phyloP scores from a whole-genome alignment of 495 filamentous ascomycete genomes.

The Pyronema omphalodes region DNA sequence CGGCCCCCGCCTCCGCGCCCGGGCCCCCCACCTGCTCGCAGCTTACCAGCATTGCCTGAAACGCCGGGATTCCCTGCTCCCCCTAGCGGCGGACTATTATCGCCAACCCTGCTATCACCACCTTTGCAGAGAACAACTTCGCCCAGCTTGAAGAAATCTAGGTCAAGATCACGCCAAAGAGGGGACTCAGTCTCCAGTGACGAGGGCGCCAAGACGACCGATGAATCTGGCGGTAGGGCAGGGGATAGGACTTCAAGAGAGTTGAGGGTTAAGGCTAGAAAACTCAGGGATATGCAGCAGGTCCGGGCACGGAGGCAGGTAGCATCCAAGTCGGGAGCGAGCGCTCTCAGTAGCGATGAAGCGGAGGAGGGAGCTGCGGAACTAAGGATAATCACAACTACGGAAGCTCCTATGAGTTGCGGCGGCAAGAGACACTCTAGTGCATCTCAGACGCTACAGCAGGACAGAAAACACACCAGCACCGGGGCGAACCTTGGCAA shows the following conservation, averaged over 20 bases:
- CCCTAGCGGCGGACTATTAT: slow-evolving; percentile 2
- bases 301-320: slow-evolving; percentile 1
- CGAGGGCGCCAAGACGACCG: too few relatives aligned
- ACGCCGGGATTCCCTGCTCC: slow-evolving; percentile 9
- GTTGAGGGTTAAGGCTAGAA: slow-evolving; percentile 18
- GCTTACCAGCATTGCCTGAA: slow-evolving; percentile 27
- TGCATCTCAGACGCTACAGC: too few relatives aligned
- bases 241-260: slow-evolving; percentile 3
- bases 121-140: background rate
- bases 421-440: too few relatives aligned
- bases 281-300: slow-evolving; percentile 19
- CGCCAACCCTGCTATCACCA: background rate
- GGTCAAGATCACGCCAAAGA: too few relatives aligned
- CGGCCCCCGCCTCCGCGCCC: slow-evolving; percentile 22
- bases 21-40: slow-evolving; percentile 27
- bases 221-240: too few relatives aligned
- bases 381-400: background rate
- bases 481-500: too few relatives aligned
- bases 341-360: background rate
- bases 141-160: too few relatives aligned
- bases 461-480: too few relatives aligned
- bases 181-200: too few relatives aligned
- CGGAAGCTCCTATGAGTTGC: too few relatives aligned
- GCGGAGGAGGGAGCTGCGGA: background rate
- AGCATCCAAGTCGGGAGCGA: too few relatives aligned